Conservation (phyloP, 2,329 filamentous ascomycete species). For the Grosmannia serpens region DNA sequence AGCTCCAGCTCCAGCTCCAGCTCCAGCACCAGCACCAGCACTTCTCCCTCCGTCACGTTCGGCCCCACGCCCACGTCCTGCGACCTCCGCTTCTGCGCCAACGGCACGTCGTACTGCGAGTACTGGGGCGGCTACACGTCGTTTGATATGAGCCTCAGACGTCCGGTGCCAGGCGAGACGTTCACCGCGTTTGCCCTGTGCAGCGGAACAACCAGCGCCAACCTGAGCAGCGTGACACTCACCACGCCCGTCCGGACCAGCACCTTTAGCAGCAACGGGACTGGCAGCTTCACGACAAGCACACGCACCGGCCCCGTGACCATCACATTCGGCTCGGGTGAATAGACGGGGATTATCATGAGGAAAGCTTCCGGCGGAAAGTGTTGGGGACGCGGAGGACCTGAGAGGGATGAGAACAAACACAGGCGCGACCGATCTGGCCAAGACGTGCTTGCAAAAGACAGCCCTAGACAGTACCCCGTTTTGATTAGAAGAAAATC, state of each 20-base stretch:
- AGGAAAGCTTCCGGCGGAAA: too few relatives aligned
- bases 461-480: too few relatives aligned
- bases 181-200: conserved; percentile 8
- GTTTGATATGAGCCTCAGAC: conserved; percentile 7
- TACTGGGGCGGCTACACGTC: conserved; percentile 14
- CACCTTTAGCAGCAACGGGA: neutral
- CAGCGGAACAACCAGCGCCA: neutral
- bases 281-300: neutral
- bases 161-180: conserved; percentile 12
- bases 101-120: conserved; percentile 12
- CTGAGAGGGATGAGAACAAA: too few relatives aligned
- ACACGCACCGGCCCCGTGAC: neutral
- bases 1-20: neutral
- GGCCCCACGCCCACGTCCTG: conserved; percentile 2
- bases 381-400: too few relatives aligned
- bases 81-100: conserved; percentile 10
- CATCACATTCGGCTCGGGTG: neutral
- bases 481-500: too few relatives aligned
- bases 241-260: neutral
- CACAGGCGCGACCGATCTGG: too few relatives aligned
- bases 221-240: neutral
- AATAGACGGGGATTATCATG: neutral
- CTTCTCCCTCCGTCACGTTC: neutral
- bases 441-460: too few relatives aligned
- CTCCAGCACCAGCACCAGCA: neutral